phyloP scores from a whole-genome alignment of 306 rosid species.

The Aeschynomene evenia region DNA sequence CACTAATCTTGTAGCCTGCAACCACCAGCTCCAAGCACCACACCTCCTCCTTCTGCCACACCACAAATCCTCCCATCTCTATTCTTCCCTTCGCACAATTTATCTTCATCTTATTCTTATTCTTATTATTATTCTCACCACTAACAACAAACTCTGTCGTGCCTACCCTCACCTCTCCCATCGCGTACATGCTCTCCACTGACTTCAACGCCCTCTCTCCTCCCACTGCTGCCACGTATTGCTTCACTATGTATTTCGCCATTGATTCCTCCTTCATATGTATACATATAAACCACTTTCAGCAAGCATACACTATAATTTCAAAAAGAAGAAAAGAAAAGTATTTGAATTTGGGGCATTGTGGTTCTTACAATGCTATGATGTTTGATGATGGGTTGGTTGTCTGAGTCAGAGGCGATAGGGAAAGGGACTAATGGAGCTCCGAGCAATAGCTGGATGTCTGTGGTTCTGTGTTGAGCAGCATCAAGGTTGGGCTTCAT shows the following conservation, averaged over 20 bases:
- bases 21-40: conserved; percentile 93
- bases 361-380: conserved; percentile 73
- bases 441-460: conserved; percentile 78
- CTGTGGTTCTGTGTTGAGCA: conserved; percentile 50
- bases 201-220: conserved; percentile 67
- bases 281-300: no score
- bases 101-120: conserved; percentile 37
- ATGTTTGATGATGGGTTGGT: conserved; percentile 60
- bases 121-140: conserved; percentile 43
- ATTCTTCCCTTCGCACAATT: no score
- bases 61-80: conserved; percentile 94
- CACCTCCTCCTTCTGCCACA: conserved; percentile 84
- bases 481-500: conserved; percentile 53
- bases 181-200: conserved; percentile 84
- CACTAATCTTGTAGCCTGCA: conserved; percentile 81
- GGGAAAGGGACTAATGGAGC: conserved; percentile 85
- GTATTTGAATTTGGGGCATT: no score
- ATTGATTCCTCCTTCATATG: conserved; percentile 73
- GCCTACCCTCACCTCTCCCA: conserved; percentile 89
- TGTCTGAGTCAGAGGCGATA: conserved; percentile 38
- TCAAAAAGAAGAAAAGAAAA: no score
- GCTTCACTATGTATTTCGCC: conserved; percentile 92
- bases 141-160: conserved; percentile 58
- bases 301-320: no score
- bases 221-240: conserved; percentile 87